Evolutionary conservation across 2,329 filamentous ascomycete genomes (phyloP), one percentile per base, ranked within the genome.

Genomic region (Tympanopsis confertula): DNA sequence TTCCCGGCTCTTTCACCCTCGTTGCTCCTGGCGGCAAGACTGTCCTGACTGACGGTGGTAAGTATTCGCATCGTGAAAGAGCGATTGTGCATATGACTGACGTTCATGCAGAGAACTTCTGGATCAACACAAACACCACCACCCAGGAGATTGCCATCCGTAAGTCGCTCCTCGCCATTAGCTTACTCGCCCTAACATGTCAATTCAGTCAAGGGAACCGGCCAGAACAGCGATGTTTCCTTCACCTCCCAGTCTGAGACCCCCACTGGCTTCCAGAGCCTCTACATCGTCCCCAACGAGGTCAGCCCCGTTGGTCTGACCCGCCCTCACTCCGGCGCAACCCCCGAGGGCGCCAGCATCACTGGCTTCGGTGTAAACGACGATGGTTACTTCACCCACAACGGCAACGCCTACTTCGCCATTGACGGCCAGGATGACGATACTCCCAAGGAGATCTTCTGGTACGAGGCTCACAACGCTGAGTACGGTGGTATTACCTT

Each of bases 331-430:
- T 54, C 51, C 19, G 51, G 44, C 4, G 44, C 42, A 10, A 37
- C 45, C 5, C 51, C 51, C 29, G 33, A 50, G 24, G 45, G 42
- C 13, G 51, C 43, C 35, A 51, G 39, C 43, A 41, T 35, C 19
- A 42, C 40, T 15, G 44, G 37, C 30, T 54, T 54, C 28, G 49
- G 48, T 19, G 44, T 45, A 36, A 50, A 50, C 13, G 43, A 46
- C 3, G 30, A 53, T 18, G 51, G 51, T 10, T 44, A 47, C 36
- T 48, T 54, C 38, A 50, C 51, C 14, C 45, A 52, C 19, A 41
- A 45, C 1, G 50, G 41, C 28, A 46, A 49, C 10, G 45, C 38
- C 22, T 54, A 43, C 39, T 54, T 53, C 36, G 41, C 50, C 10
- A 33, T 33, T 18, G 22, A 26, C 7, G 22, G 22, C 22, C n/a